These are phyloP conservation scores for Trichosporon faecale DNA, from an alignment of 1,284 basidiomycete species.

Conservation along the genomic window DNA sequence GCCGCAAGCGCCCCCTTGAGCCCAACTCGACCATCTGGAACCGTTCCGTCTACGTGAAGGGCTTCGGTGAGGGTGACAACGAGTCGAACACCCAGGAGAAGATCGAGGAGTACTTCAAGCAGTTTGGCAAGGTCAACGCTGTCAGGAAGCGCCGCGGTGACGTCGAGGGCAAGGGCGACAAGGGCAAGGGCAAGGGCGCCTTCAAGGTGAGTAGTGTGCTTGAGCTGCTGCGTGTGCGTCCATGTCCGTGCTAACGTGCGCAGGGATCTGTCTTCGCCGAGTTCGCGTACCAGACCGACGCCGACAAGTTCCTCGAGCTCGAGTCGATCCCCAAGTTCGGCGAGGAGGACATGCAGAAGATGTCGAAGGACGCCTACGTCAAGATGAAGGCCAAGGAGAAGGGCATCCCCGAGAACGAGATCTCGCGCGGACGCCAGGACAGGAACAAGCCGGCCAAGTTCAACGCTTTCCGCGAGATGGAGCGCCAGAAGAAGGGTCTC, in stretches of 20 bases:
- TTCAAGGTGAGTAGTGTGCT: slow-evolving; percentile 67
- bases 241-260: slow-evolving; percentile 16
- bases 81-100: slow-evolving; percentile 69
- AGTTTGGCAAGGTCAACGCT: slow-evolving; percentile 77
- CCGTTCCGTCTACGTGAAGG: slow-evolving; percentile 84
- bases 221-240: slow-evolving; percentile 18
- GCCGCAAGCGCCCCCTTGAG: slow-evolving; percentile 67
- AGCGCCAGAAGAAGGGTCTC: slow-evolving; percentile 51
- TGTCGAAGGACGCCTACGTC: slow-evolving; percentile 92
- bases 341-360: slow-evolving; percentile 70
- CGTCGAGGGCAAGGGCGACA: slow-evolving; percentile 42
- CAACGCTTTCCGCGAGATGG: slow-evolving; percentile 87
- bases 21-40: slow-evolving; percentile 65
- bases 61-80: slow-evolving; percentile 63
- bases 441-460: slow-evolving; percentile 57
- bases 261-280: slow-evolving; percentile 92
- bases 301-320: slow-evolving; percentile 71
- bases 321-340: slow-evolving; percentile 76
- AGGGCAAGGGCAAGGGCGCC: slow-evolving; percentile 61
- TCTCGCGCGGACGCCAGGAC: slow-evolving; percentile 54
- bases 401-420: slow-evolving; percentile 59
- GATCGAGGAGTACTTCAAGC: slow-evolving; percentile 77
- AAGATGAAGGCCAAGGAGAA: slow-evolving; percentile 98
- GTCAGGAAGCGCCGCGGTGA: slow-evolving; percentile 77
- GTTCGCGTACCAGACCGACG: slow-evolving; percentile 70